These are phyloP conservation scores for Coemansia reversa DNA, from an alignment of 192 early-diverging fungal species.

Conservation along the genomic window DNA sequence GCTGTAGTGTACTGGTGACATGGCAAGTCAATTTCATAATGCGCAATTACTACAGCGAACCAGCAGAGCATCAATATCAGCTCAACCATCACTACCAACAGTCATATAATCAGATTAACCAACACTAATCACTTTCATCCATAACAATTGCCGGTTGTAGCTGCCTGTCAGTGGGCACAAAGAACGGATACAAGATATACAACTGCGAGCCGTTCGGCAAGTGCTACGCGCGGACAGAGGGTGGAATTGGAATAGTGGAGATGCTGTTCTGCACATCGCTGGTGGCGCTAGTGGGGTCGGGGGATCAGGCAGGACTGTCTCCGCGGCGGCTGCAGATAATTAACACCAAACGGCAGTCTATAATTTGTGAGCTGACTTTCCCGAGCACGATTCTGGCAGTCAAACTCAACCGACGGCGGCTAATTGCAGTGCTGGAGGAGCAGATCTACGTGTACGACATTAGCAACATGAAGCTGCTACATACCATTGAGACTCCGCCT, in stretches of 20 bases:
- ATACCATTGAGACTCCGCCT: constrained; percentile 93
- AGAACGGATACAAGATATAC: constrained; percentile 89
- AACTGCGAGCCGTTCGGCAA: constrained; percentile 97
- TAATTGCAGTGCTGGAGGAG: constrained; percentile 94
- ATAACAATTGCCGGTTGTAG: constrained; percentile 34
- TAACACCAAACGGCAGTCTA: constrained; percentile 97
- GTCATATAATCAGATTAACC: no score
- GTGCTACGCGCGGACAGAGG: constrained; percentile 85
- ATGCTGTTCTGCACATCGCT: constrained; percentile 98
- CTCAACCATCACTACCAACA: neutral
- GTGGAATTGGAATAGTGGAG: constrained; percentile 91
- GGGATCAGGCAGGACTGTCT: constrained; percentile 83
- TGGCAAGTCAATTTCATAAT: neutral
- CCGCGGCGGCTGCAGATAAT: constrained; percentile 89
- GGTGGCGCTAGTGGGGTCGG: constrained; percentile 92
- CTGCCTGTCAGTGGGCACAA: constrained; percentile 86
- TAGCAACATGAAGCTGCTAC: constrained; percentile 95
- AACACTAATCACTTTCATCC: neutral
- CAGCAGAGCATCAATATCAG: no score
- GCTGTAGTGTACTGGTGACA: no score
- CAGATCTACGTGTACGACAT: constrained; percentile 97
- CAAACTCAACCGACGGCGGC: constrained; percentile 90
- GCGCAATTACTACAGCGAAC: neutral
- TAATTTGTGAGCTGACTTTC: constrained; percentile 97
- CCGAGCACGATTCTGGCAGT: constrained; percentile 90